Percentiles rank a stretch among this genome's conserved stretches.
These are phyloP conservation scores for Fusarium sp. DNA, from an alignment of 2,329 filamentous ascomycete species.

Conservation along the genomic window DNA sequence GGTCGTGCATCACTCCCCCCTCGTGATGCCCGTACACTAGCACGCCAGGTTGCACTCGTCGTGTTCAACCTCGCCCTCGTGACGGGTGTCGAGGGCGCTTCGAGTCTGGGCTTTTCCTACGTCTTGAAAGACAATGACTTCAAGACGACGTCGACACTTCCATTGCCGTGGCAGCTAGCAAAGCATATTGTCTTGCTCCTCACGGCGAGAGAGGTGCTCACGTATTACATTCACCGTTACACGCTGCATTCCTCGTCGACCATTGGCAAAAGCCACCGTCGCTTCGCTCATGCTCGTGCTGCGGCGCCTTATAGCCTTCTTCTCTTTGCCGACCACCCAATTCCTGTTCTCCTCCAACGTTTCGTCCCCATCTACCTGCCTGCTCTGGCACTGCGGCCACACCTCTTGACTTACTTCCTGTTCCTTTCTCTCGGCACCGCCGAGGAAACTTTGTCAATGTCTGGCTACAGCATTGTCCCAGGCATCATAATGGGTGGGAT, in stretches of 20 bases:
- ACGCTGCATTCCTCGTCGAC: slow-evolving; percentile 68
- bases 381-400: slow-evolving; percentile 72
- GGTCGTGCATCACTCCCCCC: slow-evolving; percentile 64
- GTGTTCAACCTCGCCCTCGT: slow-evolving; percentile 60
- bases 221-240: slow-evolving; percentile 81
- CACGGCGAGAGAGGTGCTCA: slow-evolving; percentile 66
- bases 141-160: slow-evolving; percentile 60
- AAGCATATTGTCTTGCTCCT: slow-evolving; percentile 61
- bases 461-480: slow-evolving; percentile 72
- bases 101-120: slow-evolving; percentile 53
- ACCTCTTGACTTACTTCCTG: slow-evolving; percentile 78
- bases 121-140: slow-evolving; percentile 57
- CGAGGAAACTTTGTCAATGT: slow-evolving; percentile 75
- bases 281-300: slow-evolving; percentile 64
- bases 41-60: slow-evolving; percentile 55
- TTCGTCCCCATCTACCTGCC: slow-evolving; percentile 76
- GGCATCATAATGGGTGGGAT: slow-evolving; percentile 67
- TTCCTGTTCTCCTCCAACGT: slow-evolving; percentile 71
- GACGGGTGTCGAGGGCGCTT: slow-evolving; percentile 56
- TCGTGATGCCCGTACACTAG: slow-evolving; percentile 51
- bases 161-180: slow-evolving; percentile 65
- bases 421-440: slow-evolving; percentile 72
- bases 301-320: slow-evolving; percentile 72
- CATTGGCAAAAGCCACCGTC: slow-evolving; percentile 56
- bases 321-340: slow-evolving; percentile 76